Conservation (phyloP, 768 basidiomycete species). For the Aureoboletus auriporus region DNA sequence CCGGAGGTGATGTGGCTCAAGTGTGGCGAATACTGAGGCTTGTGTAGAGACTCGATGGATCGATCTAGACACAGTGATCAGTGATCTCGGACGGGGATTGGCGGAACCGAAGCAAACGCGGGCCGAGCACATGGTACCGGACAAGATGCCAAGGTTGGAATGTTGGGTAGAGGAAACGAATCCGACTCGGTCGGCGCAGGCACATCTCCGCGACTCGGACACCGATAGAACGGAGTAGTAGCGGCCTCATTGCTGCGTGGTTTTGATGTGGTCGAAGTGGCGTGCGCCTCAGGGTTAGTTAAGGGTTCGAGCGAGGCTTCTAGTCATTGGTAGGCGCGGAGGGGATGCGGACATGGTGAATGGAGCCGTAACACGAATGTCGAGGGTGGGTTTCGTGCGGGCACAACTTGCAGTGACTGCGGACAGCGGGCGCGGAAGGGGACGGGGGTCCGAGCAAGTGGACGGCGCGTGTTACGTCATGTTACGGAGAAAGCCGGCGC, state of each 20-base stretch:
- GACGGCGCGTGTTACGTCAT: too few relatives aligned
- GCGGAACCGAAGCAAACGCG: neutral
- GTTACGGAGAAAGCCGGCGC: too few relatives aligned
- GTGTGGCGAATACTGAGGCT: neutral
- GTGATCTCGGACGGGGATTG: neutral
- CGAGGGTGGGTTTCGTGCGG: neutral
- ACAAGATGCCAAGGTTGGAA: too few relatives aligned
- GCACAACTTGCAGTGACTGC: too few relatives aligned
- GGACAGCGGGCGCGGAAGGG: too few relatives aligned
- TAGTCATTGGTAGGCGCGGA: neutral
- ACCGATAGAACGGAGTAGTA: neutral
- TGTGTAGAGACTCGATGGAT: too few relatives aligned
- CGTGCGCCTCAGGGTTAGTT: conserved; percentile 1
- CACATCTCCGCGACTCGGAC: neutral
- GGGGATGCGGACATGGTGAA: neutral
- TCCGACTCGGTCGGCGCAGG: neutral
- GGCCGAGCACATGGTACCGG: neutral
- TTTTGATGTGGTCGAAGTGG: neutral
- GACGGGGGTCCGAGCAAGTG: too few relatives aligned
- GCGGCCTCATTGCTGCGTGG: neutral
- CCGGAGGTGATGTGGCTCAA: too few relatives aligned
- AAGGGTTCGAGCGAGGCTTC: neutral
- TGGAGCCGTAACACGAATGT: neutral
- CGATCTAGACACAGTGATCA: neutral
- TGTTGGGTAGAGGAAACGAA: neutral